Percentiles rank a stretch among this genome's conserved stretches.
phyloP scores from a whole-genome alignment of 805 yeast species.

The Zygoascus flipseniorum region DNA sequence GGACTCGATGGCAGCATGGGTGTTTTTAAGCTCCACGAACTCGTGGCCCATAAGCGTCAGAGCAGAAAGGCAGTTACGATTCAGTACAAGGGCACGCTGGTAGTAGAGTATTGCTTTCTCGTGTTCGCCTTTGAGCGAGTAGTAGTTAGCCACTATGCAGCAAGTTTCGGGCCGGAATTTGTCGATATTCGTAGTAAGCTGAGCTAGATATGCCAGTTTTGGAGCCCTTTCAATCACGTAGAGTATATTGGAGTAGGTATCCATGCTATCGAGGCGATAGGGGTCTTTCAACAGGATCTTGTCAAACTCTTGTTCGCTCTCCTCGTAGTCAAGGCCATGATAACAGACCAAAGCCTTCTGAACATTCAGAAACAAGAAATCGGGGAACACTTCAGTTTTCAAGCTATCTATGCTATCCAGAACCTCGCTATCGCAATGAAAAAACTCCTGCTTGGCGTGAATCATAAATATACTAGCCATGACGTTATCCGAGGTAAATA shows the following conservation, averaged over 20 bases:
- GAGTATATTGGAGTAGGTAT: slow-evolving; percentile 85
- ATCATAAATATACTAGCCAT: slow-evolving; percentile 56
- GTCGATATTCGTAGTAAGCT: slow-evolving; percentile 72
- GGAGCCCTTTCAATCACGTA: slow-evolving; percentile 88
- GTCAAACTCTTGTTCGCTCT: slow-evolving; percentile 75
- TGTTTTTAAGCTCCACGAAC: slow-evolving; percentile 89
- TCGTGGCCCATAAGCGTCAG: slow-evolving; percentile 99
- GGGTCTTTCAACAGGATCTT: slow-evolving; percentile 68
- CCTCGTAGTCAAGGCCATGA: slow-evolving; percentile 75
- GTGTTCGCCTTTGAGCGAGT: slow-evolving; percentile 85
- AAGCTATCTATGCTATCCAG: slow-evolving; percentile 41
- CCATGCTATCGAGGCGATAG: slow-evolving; percentile 80
- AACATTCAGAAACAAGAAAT: slow-evolving; percentile 61
- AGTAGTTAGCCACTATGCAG: slow-evolving; percentile 88
- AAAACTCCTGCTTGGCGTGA: slow-evolving; percentile 67
- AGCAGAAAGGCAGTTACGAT: slow-evolving; percentile 74
- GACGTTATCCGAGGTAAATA: background rate
- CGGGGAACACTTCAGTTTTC: slow-evolving; percentile 51
- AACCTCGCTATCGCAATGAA: slow-evolving; percentile 48
- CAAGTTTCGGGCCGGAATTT: slow-evolving; percentile 90
- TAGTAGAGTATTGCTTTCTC: slow-evolving; percentile 92
- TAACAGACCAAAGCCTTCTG: slow-evolving; percentile 79
- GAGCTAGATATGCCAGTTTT: slow-evolving; percentile 80
- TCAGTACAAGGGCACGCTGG: slow-evolving; percentile 76
- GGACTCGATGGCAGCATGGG: slow-evolving; percentile 95